Base-by-base conservation (phyloP, 2,329 filamentous ascomycete species). In the Fusarium annulatum region DNA sequence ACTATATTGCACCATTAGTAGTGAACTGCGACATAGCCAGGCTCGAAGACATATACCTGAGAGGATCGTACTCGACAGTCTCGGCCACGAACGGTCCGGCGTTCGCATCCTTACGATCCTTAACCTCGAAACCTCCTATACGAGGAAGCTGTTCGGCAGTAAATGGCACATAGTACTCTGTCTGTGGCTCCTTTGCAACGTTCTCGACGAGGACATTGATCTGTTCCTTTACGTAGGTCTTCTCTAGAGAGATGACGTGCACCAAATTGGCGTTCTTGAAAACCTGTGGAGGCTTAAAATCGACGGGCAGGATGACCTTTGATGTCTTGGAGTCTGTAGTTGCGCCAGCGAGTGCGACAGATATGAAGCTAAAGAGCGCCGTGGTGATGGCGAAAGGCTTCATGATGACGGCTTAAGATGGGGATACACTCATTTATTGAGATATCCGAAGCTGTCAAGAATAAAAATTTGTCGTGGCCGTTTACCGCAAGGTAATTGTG, bases 151-250 rank as follows among this genome's bases (percentile, higher is more conserved):
- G 87, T 72, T 92, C 89, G 67, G 91, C 86, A 64, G 94, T 92
- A 81, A 99, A 97, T 7, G 95, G 94, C 60, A 99, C 79, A 83
- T 92, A 98, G 88, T 99, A 99, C 83, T 97, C 93, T 81, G 91
- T 90, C 81, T 98, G 95, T 23, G 95, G 89, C 75, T 92, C 86
- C 70, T 89, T 88, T 79, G 92, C 94, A 75, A 93, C 87, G 82
- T 99, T 99, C 86, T 98, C 93, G 72, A 99, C 90, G 58, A 97
- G 88, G n/a, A 97, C 92, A 84, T 98, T 98, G 87, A 98, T 90
- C 19, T 92, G 93, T 84, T 98, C 96, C 80, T 95, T 92, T 62
- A 92, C 91, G 79, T 96, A 98, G 76, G 91, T 93, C 87, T 98
- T 98, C 84, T 98, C 96, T 66, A 98, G 85, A 76, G 97, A 97